A percentile compares a stretch with the other conserved stretches of the same genome.
Conservation (phyloP, 2,329 filamentous ascomycete genomes). For the Rutstroemia sp. region DNA sequence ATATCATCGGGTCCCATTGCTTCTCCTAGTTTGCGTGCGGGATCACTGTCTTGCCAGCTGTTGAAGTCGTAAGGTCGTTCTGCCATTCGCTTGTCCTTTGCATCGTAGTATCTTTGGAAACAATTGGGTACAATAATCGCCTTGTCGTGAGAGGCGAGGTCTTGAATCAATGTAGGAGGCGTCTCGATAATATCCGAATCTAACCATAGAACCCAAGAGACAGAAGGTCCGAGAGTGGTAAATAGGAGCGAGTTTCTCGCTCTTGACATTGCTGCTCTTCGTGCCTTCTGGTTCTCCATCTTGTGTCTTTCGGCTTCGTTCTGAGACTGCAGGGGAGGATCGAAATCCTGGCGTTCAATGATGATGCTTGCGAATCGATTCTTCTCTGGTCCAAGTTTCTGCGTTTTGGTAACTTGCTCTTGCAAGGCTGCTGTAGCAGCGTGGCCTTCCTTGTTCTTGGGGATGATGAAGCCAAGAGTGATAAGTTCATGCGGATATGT, state of each 20-base stretch:
- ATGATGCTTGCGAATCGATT: slow-evolving; percentile 87
- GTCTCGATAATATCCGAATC: slow-evolving; percentile 90
- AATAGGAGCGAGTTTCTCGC: slow-evolving; percentile 93
- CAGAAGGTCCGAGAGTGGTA: slow-evolving; percentile 83
- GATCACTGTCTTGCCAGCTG: slow-evolving; percentile 88
- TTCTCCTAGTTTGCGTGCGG: slow-evolving; percentile 64
- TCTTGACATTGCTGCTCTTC: slow-evolving; percentile 84
- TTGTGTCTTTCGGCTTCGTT: slow-evolving; percentile 87
- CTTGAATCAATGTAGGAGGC: slow-evolving; percentile 77
- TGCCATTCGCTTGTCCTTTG: slow-evolving; percentile 58
- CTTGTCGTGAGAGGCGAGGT: slow-evolving; percentile 80
- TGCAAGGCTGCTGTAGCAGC: slow-evolving; percentile 76
- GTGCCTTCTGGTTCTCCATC: slow-evolving; percentile 78
- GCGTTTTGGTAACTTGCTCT: slow-evolving; percentile 76
- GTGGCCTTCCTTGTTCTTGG: slow-evolving; percentile 89
- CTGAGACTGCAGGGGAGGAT: slow-evolving; percentile 72
- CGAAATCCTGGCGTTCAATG: slow-evolving; percentile 92
- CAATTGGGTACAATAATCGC: slow-evolving; percentile 93
- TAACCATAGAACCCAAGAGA: slow-evolving; percentile 95
- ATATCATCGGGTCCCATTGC: slow-evolving; percentile 90
- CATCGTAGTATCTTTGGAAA: slow-evolving; percentile 77
- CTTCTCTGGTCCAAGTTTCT: slow-evolving; percentile 66
- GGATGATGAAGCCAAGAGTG: slow-evolving; percentile 90
- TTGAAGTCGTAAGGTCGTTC: slow-evolving; percentile 94
- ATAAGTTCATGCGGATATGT: slow-evolving; percentile 91